Conservation (phyloP, 805 yeast species). For the Saccharomyces cerevisiae region DNA sequence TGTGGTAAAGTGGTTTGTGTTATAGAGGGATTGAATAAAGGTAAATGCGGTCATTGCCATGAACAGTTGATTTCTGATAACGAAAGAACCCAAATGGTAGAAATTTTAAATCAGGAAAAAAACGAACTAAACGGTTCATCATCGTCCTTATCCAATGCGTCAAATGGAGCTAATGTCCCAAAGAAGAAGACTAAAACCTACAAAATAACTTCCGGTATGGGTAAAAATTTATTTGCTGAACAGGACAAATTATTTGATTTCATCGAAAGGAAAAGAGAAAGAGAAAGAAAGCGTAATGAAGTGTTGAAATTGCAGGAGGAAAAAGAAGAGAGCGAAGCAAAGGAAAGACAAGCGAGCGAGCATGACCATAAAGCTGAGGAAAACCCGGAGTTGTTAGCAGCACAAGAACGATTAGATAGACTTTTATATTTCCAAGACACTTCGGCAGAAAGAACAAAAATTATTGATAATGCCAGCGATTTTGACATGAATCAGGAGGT, state of each 20-base stretch:
- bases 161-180: constrained; percentile 9
- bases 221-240: constrained; percentile 56
- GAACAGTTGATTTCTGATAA: constrained; percentile 49
- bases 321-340: constrained; percentile 27
- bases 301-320: constrained; percentile 20
- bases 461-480: constrained; percentile 90
- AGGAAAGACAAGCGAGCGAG: constrained; percentile 29
- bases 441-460: constrained; percentile 81
- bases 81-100: constrained; percentile 54
- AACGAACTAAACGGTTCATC: constrained; percentile 30
- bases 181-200: constrained; percentile 34
- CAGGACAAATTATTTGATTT: constrained; percentile 57
- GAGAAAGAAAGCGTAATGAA: constrained; percentile 32
- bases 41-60: constrained; percentile 83
- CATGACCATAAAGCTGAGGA: constrained; percentile 38
- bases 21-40: constrained; percentile 66
- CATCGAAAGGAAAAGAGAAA: constrained; percentile 43
- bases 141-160: constrained; percentile 14
- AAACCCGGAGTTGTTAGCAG: constrained; percentile 51
- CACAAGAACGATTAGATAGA: constrained; percentile 66
- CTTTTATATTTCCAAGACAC: constrained; percentile 75
- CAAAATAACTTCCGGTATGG: constrained; percentile 52
- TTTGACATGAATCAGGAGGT: constrained; percentile 43
- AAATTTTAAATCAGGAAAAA: constrained; percentile 47
- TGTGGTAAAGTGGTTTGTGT: constrained; percentile 93